Percentiles rank a stretch among this genome's conserved stretches.
These are phyloP conservation scores for Verticillium isaacii DNA, from an alignment of 2,329 filamentous ascomycete species.

Conservation along the genomic window DNA sequence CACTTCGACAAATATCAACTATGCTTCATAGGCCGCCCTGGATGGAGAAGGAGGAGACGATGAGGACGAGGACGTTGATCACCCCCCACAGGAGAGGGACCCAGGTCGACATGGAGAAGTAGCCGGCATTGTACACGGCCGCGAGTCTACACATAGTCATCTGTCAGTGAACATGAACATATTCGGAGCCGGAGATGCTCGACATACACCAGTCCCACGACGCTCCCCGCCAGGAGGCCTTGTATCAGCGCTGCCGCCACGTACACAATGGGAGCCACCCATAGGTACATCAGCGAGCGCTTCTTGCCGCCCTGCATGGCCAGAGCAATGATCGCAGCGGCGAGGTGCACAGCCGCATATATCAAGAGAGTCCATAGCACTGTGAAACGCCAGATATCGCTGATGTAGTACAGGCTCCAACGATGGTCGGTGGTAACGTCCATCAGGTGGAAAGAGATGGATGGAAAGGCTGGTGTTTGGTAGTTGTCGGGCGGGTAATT, in stretches of 20 bases:
- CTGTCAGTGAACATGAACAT: slow-evolving; percentile 11
- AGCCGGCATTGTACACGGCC: slow-evolving; percentile 74
- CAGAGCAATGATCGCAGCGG: slow-evolving; percentile 67
- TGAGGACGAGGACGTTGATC: slow-evolving; percentile 75
- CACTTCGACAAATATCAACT: slow-evolving; percentile 4
- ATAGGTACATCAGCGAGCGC: slow-evolving; percentile 57
- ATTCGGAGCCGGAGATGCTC: slow-evolving; percentile 3
- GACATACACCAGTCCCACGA: slow-evolving; percentile 76
- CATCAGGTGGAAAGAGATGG: slow-evolving; percentile 69
- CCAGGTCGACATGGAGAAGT: slow-evolving; percentile 91
- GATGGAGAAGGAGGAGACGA: slow-evolving; percentile 88
- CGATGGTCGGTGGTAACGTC: slow-evolving; percentile 32
- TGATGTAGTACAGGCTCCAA: slow-evolving; percentile 65
- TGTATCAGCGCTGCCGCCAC: slow-evolving; percentile 67
- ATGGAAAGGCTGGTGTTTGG: slow-evolving; percentile 68
- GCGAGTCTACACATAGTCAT: slow-evolving; percentile 54
- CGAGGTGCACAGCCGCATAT: slow-evolving; percentile 69
- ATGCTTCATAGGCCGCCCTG: slow-evolving; percentile 70
- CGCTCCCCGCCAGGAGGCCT: slow-evolving; percentile 72
- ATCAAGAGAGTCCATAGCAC: slow-evolving; percentile 81
- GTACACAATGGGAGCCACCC: slow-evolving; percentile 70
- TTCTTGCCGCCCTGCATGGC: slow-evolving; percentile 61
- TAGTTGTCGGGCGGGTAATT: slow-evolving; percentile 48
- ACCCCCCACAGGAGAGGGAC: slow-evolving; percentile 85
- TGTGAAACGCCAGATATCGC: slow-evolving; percentile 84